Evolutionary conservation across 305 asterid species (phyloP).

Genomic region (Solanum hybrid): DNA sequence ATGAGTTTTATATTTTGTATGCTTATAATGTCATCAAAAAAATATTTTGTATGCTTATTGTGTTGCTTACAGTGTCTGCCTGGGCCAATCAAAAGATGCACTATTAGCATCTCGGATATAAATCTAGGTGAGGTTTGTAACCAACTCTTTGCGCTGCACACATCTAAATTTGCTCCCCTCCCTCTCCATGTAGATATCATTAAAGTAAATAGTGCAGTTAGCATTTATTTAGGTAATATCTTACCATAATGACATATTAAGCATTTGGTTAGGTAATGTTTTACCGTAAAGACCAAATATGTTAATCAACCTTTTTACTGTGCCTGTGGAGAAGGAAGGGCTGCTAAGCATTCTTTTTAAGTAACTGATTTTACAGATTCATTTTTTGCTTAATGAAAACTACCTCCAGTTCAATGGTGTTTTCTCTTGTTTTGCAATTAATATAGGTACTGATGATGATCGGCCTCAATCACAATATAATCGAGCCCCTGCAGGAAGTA

Average conservation of each 20-base stretch:
- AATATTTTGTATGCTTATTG: background rate
- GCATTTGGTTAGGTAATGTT: background rate
- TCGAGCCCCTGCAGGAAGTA: slow-evolving; percentile 32
- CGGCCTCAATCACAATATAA: slow-evolving; percentile 33
- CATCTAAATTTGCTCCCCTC: background rate
- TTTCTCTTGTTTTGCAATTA: slow-evolving; percentile 8
- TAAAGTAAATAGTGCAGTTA: background rate
- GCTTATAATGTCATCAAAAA: background rate
- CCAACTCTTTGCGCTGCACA: background rate
- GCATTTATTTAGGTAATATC: background rate
- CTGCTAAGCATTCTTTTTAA: background rate
- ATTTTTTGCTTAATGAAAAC: background rate
- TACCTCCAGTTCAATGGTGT: background rate
- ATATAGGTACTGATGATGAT: slow-evolving; percentile 51
- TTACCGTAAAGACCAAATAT: background rate
- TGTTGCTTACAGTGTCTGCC: slow-evolving; percentile 2
- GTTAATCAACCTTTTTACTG: background rate
- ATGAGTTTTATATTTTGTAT: background rate
- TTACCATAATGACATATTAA: background rate
- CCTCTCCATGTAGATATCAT: background rate
- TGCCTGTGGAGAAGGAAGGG: background rate
- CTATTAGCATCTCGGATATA: background rate
- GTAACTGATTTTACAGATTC: background rate
- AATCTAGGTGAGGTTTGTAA: background rate
- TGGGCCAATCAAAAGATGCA: background rate